These are phyloP conservation scores for Talaromyces sp. DNA, from an alignment of 2,329 filamentous ascomycete genomes.

Conservation along the genomic window DNA sequence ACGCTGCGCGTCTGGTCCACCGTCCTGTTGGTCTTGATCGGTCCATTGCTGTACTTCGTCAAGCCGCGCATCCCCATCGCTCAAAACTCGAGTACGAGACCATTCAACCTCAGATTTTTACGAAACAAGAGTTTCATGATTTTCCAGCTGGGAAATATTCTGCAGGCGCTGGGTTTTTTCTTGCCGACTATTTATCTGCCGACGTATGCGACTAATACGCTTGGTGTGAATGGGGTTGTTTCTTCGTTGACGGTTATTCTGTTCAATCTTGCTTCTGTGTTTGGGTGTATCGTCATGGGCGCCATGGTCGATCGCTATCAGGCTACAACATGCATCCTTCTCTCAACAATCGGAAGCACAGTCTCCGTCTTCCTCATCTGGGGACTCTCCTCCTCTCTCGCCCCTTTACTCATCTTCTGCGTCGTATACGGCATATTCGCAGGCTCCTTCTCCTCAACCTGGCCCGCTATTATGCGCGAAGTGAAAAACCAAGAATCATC, in stretches of 20 bases:
- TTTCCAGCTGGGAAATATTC: conserved; percentile 40
- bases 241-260: conserved; percentile 28
- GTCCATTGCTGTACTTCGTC: conserved; percentile 37
- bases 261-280: conserved; percentile 34
- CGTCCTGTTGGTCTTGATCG: conserved; percentile 39
- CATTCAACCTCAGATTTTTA: conserved; percentile 35
- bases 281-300: conserved; percentile 43
- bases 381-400: conserved; percentile 48
- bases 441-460: conserved; percentile 45
- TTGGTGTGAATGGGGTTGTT: conserved; percentile 25
- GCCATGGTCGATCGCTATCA: conserved; percentile 44
- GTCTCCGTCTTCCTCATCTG: conserved; percentile 48
- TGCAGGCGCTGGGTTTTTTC: conserved; percentile 38
- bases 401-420: conserved; percentile 42
- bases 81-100: conserved; percentile 19
- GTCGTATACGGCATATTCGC: conserved; percentile 49
- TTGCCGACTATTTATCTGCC: conserved; percentile 38
- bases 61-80: conserved; percentile 29
- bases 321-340: conserved; percentile 42
- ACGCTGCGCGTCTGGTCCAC: conserved; percentile 31
- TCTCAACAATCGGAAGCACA: conserved; percentile 44
- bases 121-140: conserved; percentile 33
- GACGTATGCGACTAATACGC: conserved; percentile 24
- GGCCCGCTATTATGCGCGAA: conserved; percentile 48
- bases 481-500: conserved; percentile 36